phyloP scores from a whole-genome alignment of 2,329 filamentous ascomycete species.

The Trichoderma harzianum region DNA sequence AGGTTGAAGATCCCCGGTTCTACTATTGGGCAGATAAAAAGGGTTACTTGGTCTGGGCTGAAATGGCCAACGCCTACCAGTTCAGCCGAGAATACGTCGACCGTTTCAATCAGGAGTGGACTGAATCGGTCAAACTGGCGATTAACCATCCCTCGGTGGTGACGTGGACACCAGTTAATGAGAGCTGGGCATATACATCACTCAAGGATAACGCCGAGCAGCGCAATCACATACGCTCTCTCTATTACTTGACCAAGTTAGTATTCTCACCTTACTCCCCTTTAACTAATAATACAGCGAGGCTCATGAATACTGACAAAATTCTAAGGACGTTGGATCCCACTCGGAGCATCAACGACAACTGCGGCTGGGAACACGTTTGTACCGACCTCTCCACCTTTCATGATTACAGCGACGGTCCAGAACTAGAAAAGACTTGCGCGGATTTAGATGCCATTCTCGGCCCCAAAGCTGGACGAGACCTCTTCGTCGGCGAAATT shows the following conservation, averaged over 20 bases:
- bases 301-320: neutral
- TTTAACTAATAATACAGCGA: neutral
- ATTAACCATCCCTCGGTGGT: constrained; percentile 64
- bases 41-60: constrained; percentile 61
- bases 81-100: constrained; percentile 57
- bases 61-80: constrained; percentile 63
- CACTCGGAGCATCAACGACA: constrained; percentile 65
- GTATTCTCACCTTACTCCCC: constrained; percentile 11
- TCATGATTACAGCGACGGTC: constrained; percentile 63
- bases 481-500: constrained; percentile 52
- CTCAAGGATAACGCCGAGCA: constrained; percentile 55
- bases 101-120: constrained; percentile 63
- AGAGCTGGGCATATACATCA: constrained; percentile 61
- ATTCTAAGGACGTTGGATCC: constrained; percentile 51
- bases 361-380: constrained; percentile 70
- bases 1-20: constrained; percentile 60
- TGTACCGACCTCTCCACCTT: constrained; percentile 62
- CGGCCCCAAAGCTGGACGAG: constrained; percentile 46
- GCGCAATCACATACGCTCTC: constrained; percentile 59
- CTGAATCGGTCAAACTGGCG: constrained; percentile 58
- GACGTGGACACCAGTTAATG: constrained; percentile 65
- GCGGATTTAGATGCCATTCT: constrained; percentile 52
- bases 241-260: constrained; percentile 64
- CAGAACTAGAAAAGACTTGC: constrained; percentile 54
- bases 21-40: constrained; percentile 59